phyloP scores from a whole-genome alignment of 768 basidiomycete genomes.

The Xanthoconium stramineum region DNA sequence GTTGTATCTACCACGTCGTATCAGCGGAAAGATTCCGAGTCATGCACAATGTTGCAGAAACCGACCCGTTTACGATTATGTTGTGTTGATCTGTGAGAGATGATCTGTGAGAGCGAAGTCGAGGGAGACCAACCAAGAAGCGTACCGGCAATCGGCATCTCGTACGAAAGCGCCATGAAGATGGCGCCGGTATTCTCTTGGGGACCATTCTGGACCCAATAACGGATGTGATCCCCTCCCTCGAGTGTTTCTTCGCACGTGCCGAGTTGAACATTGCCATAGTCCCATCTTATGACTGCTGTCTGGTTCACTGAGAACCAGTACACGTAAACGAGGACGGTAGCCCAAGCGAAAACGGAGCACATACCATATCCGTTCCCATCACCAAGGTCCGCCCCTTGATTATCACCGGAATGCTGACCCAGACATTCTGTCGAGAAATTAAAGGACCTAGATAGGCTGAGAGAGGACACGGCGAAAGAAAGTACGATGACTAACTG shows the following conservation, averaged over 20 bases:
- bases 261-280: constrained; percentile 75
- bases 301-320: constrained; percentile 68
- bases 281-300: constrained; percentile 82
- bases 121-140: constrained; percentile 13
- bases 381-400: constrained; percentile 80
- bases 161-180: constrained; percentile 75
- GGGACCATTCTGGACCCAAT: constrained; percentile 79
- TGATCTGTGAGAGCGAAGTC: neutral
- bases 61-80: constrained; percentile 68
- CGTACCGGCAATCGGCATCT: constrained; percentile 59
- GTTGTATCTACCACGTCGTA: constrained; percentile 51
- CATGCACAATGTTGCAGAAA: neutral
- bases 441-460: constrained; percentile 49
- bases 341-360: constrained; percentile 3
- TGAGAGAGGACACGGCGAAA: neutral
- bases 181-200: constrained; percentile 64
- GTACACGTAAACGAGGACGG: neutral
- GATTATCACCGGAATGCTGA: constrained; percentile 66
- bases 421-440: constrained; percentile 82
- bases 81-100: constrained; percentile 52
- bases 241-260: constrained; percentile 82
- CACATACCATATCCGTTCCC: constrained; percentile 67
- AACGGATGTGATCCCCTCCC: constrained; percentile 86
- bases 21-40: neutral
- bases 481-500: constrained; percentile 46